Conservation (phyloP, 2,329 filamentous ascomycete genomes). For the Paracamarosporium sp. region DNA sequence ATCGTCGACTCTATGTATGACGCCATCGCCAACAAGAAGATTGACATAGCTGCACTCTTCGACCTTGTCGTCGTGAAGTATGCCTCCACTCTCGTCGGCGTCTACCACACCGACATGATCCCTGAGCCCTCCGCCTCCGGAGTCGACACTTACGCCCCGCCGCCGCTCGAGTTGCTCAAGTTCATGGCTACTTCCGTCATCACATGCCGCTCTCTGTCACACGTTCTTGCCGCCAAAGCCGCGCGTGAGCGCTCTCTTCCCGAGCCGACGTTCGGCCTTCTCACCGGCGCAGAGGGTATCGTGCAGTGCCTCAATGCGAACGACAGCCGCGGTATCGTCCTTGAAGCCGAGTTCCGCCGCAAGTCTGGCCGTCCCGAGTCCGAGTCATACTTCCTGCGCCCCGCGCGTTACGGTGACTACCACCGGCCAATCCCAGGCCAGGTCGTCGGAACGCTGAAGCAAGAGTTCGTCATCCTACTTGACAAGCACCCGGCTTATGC, state of each 20-base stretch:
- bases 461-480: slow-evolving; percentile 67
- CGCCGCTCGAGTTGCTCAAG: slow-evolving; percentile 72
- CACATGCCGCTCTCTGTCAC: slow-evolving; percentile 73
- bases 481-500: slow-evolving; percentile 69
- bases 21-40: slow-evolving; percentile 50
- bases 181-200: slow-evolving; percentile 92
- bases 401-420: slow-evolving; percentile 24
- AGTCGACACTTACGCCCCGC: slow-evolving; percentile 51
- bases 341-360: slow-evolving; percentile 86
- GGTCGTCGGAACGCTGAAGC: slow-evolving; percentile 46
- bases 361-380: slow-evolving; percentile 79
- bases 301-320: slow-evolving; percentile 69
- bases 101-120: slow-evolving; percentile 85
- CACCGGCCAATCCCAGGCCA: slow-evolving; percentile 17
- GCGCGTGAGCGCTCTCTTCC: slow-evolving; percentile 77
- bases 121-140: slow-evolving; percentile 48
- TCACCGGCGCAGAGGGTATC: slow-evolving; percentile 79
- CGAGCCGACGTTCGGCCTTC: slow-evolving; percentile 79
- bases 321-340: slow-evolving; percentile 67
- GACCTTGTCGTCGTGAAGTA: slow-evolving; percentile 74
- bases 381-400: slow-evolving; percentile 68
- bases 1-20: slow-evolving; percentile 82
- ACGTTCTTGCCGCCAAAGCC: slow-evolving; percentile 76
- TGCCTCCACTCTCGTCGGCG: slow-evolving; percentile 73
- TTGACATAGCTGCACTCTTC: slow-evolving; percentile 65